Evolutionary conservation across 805 yeast species (phyloP), one percentile per base, ranked within the genome.

Genomic region (Starmerella sp.): DNA sequence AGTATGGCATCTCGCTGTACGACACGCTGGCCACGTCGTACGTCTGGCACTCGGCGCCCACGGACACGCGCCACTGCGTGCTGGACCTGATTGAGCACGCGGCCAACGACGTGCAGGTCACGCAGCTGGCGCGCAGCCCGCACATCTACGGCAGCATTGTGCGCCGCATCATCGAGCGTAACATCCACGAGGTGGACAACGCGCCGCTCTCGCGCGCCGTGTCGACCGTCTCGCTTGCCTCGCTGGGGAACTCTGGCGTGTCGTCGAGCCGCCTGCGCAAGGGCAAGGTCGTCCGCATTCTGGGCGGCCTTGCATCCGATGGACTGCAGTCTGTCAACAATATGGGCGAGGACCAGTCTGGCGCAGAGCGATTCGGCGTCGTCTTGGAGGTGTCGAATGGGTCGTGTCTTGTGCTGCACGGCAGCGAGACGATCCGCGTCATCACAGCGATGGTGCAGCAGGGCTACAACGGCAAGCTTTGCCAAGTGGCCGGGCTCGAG

Each of bases 51-150:
- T 43, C 59, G 3, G 48, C 52, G 37, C 62, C 59, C 5, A 56
- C 63, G 5, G 17, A 54, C 11, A 55, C 58, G n/a, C 44, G 63
- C 28, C 54, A 55, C 37, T 52, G 57, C 35, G 60, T 56, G 17
- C 45, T 60, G 37, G 62, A 55, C 34, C 53, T 60, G 10, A 57
- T 60, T n/a, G 60, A 58, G 53, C 61, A 60, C 36, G 63, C 64
- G 4, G 58, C 63, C 0, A 49, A 52, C 41, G 58, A 58, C 15
- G 57, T 53, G 30, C 39, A 51, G 7, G 51, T 55, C 7, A 52
- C 57, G 28, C 48, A 43, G 9, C 48, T 58, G 34, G 45, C 32
- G 11, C 38, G 50, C 13, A 48, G 52, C 5, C 61, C 64, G 6
- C 48, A 45, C 9, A 41, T 61, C 28, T 61, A 57, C 28, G 15